Evolutionary conservation across 1,284 basidiomycete species (phyloP).

Genomic region (Moesziomyces sp.): DNA sequence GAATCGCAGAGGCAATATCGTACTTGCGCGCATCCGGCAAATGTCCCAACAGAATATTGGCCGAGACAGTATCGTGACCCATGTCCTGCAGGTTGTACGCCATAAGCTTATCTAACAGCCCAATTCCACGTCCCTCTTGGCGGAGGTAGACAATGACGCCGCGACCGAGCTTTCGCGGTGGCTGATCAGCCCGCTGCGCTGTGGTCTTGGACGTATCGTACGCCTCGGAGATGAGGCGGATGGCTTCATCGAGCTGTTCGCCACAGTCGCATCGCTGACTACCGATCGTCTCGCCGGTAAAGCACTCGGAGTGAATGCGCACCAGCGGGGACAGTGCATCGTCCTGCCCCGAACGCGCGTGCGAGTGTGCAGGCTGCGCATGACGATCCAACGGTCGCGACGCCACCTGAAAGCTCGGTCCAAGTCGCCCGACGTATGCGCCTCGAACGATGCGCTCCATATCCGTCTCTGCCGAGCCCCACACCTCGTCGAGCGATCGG

Average conservation of each 20-base stretch:
- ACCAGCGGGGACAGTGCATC: conserved; percentile 77
- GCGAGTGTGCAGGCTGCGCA: conserved; percentile 54
- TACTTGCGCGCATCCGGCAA: conserved; percentile 93
- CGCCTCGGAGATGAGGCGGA: conserved; percentile 79
- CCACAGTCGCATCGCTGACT: conserved; percentile 99
- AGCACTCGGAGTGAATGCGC: conserved; percentile 97
- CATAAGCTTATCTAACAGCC: conserved; percentile 91
- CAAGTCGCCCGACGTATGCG: conserved; percentile 88
- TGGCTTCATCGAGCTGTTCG: conserved; percentile 96
- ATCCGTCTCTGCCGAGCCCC: conserved; percentile 87
- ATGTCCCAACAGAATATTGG: conserved; percentile 94
- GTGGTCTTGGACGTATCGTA: conserved; percentile 67
- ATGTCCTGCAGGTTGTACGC: conserved; percentile 99
- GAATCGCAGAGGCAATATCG: conserved; percentile 87
- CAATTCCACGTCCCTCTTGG: conserved; percentile 98
- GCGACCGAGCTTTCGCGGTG: conserved; percentile 27
- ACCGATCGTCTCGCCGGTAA: conserved; percentile 97
- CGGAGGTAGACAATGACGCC: conserved; percentile 97
- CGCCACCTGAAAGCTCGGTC: conserved; percentile 73
- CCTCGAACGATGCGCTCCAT: conserved; percentile 93
- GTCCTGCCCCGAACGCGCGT: conserved; percentile 25
- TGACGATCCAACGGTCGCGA: conserved; percentile 70
- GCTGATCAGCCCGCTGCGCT: neutral
- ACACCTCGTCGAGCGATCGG: conserved; percentile 82
- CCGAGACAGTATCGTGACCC: conserved; percentile 96